Base-by-base conservation (phyloP, 106 monocot species). In the Dendrobium huoshanense region DNA sequence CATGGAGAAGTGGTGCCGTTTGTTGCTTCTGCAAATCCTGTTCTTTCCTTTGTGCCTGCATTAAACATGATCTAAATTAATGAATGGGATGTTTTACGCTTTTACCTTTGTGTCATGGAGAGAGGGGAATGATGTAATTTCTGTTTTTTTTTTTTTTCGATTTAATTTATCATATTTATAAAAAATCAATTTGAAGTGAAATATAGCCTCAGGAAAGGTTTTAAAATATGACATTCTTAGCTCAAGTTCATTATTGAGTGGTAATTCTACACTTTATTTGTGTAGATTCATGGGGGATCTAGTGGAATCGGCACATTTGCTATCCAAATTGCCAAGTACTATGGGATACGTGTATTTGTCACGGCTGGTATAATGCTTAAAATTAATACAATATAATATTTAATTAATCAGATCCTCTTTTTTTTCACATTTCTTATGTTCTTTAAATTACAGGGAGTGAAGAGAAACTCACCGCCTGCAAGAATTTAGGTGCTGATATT, bases 231-330 rank as follows among this genome's bases (percentile, higher is more conserved):
- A 16, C 37, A 70, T 70, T 37, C 33, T 37, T 37, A 33, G 31
- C 64, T 64, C 7, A 64, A 4, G 64, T 64, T 64, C 54, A 54
- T 10, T 54, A 54, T 54, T 9, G 37, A 37, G 37, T 37, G 37
- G 37, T 37, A 37, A 37, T 22, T 22, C 8, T 4, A 8, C 61
- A 61, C 22, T 61, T 19, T 61, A 5, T 58, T 58, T 61, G 84
- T 84, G 54, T 83, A 99, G 98, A 73, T 99, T 79, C 95, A 95
- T 90, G 98, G 98, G 76, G 98, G 98, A 82, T 95, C 95, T 9
- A 99, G 98, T 87, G 98, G 95, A 80, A 99, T 99, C 73, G 98
- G 98, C 41, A 99, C 98, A 51, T 99, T 99, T 80, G 92, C 91
- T 25, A 99, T 95, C 79, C 98, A 99, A 89, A 92, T 95, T 79